Percentiles rank a stretch among this genome's conserved stretches.
phyloP scores from a whole-genome alignment of 306 rosid genomes.

The Malus asiatica region DNA sequence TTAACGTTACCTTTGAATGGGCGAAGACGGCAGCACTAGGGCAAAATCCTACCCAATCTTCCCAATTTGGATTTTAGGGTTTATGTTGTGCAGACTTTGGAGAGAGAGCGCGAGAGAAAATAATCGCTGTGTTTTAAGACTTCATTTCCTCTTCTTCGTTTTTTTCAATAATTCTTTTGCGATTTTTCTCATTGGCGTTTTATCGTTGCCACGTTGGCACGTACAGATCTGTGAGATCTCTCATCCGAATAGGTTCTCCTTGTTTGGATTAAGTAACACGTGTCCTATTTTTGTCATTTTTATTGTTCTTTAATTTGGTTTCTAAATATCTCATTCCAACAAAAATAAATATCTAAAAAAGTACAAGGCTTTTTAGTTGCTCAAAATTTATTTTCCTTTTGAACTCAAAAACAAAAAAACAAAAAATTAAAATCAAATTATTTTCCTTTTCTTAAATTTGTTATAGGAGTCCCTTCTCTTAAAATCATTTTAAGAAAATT shows the following conservation, averaged over 20 bases:
- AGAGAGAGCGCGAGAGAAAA: background rate
- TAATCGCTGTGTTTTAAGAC: background rate
- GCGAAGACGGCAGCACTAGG: background rate
- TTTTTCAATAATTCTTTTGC: background rate
- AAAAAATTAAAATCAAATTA: no score
- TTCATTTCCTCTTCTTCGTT: background rate
- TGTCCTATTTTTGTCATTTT: background rate
- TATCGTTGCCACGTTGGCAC: background rate
- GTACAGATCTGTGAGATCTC: background rate
- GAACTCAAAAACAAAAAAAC: no score
- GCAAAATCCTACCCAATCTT: background rate
- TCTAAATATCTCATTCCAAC: no score
- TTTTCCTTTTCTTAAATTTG: no score
- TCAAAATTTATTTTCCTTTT: no score
- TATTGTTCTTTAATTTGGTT: background rate
- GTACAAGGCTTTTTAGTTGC: no score
- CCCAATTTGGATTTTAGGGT: constrained; percentile 14
- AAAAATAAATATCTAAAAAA: no score
- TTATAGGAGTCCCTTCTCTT: no score
- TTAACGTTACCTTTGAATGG: background rate
- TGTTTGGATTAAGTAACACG: background rate
- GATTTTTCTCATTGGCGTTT: background rate
- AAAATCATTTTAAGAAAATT: no score
- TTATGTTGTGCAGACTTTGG: background rate
- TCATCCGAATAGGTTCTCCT: background rate